These are phyloP conservation scores for Didymella sp. DNA, from an alignment of 2,329 filamentous ascomycete genomes.

Conservation along the genomic window DNA sequence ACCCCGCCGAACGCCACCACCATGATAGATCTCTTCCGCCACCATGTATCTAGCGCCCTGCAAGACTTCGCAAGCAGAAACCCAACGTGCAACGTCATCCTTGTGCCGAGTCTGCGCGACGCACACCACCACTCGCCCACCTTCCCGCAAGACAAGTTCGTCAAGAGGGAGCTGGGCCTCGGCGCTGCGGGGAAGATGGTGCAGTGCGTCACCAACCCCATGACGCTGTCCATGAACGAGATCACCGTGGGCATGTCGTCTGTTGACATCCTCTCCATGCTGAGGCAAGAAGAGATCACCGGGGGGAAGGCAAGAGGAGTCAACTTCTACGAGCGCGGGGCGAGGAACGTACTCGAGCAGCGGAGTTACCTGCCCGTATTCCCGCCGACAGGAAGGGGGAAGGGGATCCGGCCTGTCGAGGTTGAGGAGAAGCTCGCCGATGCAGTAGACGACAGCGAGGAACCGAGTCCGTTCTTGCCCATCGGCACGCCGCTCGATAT, in stretches of 20 bases:
- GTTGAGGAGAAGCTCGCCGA: conserved; percentile 57
- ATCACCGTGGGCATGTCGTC: conserved; percentile 79
- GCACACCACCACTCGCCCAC: conserved; percentile 82
- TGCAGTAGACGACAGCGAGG: conserved; percentile 58
- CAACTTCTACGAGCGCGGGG: conserved; percentile 73
- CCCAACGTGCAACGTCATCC: conserved; percentile 79
- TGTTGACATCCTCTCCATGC: conserved; percentile 83
- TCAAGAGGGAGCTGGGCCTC: conserved; percentile 74
- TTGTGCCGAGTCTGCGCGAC: conserved; percentile 84
- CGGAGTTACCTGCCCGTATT: conserved; percentile 90
- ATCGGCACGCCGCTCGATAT: conserved; percentile 81
- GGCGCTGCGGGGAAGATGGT: conserved; percentile 67
- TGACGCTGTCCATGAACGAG: conserved; percentile 89
- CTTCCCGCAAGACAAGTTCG: conserved; percentile 80
- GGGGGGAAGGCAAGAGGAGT: conserved; percentile 63
- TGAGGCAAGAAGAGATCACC: conserved; percentile 75
- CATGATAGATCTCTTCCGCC: conserved; percentile 81
- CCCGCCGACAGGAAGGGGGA: conserved; percentile 75
- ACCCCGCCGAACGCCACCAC: conserved; percentile 59
- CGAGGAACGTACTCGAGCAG: conserved; percentile 83
- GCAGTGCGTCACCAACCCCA: conserved; percentile 85
- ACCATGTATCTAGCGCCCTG: conserved; percentile 77
- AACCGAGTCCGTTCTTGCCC: conserved; percentile 43
- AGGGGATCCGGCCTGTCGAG: conserved; percentile 59
- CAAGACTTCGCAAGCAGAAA: conserved; percentile 73